Evolutionary conservation across 345 rosid species (phyloP), one percentile per base, ranked within the genome.

Genomic region (Hypericum perforatum): DNA sequence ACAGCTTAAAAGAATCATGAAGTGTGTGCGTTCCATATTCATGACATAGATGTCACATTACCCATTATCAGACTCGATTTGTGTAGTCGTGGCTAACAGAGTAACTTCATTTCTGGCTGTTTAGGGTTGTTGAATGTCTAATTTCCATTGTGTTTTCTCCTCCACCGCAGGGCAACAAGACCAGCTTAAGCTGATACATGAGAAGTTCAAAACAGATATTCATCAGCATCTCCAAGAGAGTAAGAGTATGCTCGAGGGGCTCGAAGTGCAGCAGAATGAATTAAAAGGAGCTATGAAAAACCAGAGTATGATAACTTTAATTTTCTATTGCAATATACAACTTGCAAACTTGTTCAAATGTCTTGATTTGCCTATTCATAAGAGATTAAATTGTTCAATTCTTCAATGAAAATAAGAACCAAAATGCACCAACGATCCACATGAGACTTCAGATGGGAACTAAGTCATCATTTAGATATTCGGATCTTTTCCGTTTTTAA

Each of bases 101-200:
- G 45, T 43, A 16, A 12, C 47, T 54, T 8, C 13, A 22, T 49
- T 48, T 43, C 52, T 10, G 9, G 50, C 37, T 53, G 16, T 42
- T 14, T 39, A 5, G 9, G 16, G 43, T 45, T 16, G 11, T n/a
- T 40, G 16, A 54, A 48, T 38, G 54, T 22, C 50, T 40, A 41
- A 54, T 55, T 41, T n/a, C 8, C 43, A 9, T 43, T 49, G 0
- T 29, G 0, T 44, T 37, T 8, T 59, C 60, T 45, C 39, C 22
- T 39, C 45, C 22, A 7, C 6, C 43, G 61, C 88, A 91, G 96
- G 78, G 67, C 82, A 81, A 78, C 75, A 77, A 68, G 84, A 87
- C 61, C 80, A 76, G 59, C 65, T 92, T 60, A 79, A 70, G 65
- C 45, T 63, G 73, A 80, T 89, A 57, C 78, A 82, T 41, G 80